These are phyloP conservation scores for Geoglossum cookeanum DNA, from an alignment of 2,329 filamentous ascomycete genomes.

Conservation along the genomic window DNA sequence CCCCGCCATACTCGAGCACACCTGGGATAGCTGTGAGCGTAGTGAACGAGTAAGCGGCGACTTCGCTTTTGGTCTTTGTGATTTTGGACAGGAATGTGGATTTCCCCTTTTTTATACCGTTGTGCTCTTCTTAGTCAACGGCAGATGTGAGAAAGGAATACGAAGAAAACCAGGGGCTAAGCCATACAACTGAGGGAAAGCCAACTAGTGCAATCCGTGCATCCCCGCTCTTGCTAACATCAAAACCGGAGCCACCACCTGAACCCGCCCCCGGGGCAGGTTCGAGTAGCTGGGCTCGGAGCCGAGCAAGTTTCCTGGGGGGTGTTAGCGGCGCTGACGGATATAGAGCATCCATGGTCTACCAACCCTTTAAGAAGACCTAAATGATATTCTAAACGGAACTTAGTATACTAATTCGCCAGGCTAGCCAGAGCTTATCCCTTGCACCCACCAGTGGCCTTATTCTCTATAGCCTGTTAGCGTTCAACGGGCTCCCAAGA, in stretches of 20 bases:
- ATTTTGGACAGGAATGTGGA: slow-evolving; percentile 98
- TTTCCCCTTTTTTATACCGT: slow-evolving; percentile 34
- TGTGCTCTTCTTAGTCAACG: background rate
- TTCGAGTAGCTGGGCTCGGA: slow-evolving; percentile 86
- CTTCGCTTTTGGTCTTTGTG: slow-evolving; percentile 91
- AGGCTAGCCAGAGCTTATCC: background rate
- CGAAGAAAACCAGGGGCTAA: background rate
- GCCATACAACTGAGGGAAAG: slow-evolving; percentile 69
- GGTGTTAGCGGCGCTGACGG: background rate
- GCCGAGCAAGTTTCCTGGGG: slow-evolving; percentile 75
- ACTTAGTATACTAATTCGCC: background rate
- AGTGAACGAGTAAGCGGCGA: slow-evolving; percentile 92
- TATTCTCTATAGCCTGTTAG: slow-evolving; percentile 55
- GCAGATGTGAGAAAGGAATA: too few species aligned
- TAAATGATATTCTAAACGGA: slow-evolving; percentile 71
- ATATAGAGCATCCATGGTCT: background rate
- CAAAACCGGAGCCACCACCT: slow-evolving; percentile 64
- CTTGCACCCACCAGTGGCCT: slow-evolving; percentile 66
- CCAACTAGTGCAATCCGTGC: slow-evolving; percentile 92
- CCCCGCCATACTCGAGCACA: slow-evolving; percentile 91
- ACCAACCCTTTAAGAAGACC: slow-evolving; percentile 86
- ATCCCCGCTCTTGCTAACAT: slow-evolving; percentile 88
- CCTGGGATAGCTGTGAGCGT: slow-evolving; percentile 94
- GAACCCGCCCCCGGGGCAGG: slow-evolving; percentile 62
- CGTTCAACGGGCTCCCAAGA: slow-evolving; percentile 8